A percentile compares a stretch with the other conserved stretches of the same genome.
These are phyloP conservation scores for Paramyrothecium sp. DNA, from an alignment of 2,329 filamentous ascomycete species.

Conservation along the genomic window DNA sequence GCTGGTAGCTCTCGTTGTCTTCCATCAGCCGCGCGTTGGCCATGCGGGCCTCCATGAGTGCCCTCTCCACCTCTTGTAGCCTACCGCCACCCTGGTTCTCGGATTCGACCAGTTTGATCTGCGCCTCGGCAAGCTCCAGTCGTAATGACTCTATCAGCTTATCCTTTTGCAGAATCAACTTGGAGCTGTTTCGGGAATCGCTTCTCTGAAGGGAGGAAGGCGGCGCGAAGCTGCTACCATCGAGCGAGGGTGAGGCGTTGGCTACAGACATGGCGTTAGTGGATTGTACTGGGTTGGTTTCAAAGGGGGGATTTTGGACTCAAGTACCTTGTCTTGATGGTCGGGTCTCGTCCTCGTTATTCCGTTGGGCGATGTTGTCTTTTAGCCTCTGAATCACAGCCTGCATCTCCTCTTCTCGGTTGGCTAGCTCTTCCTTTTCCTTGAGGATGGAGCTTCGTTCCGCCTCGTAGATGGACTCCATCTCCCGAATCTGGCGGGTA, in stretches of 20 bases:
- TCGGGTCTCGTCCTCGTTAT: conserved; percentile 57
- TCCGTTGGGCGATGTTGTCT: conserved; percentile 79
- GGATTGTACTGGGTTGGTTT: not conserved
- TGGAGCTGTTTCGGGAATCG: conserved; percentile 86
- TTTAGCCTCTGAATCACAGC: conserved; percentile 87
- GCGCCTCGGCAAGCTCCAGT: conserved; percentile 88
- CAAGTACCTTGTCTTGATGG: conserved; percentile 57
- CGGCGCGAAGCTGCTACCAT: conserved; percentile 80
- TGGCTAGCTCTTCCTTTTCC: conserved; percentile 85
- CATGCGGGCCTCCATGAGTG: conserved; percentile 89
- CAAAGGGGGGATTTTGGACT: not conserved
- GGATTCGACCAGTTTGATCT: conserved; percentile 92
- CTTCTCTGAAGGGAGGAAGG: conserved; percentile 81
- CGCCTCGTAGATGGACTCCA: conserved; percentile 89
- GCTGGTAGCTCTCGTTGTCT: conserved; percentile 97
- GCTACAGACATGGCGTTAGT: conserved; percentile 22
- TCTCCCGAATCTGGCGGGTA: conserved; percentile 80
- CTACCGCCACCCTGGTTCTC: conserved; percentile 90
- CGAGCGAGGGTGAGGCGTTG: conserved; percentile 66
- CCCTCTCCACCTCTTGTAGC: conserved; percentile 84
- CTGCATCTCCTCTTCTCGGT: conserved; percentile 87
- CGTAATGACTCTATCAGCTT: conserved; percentile 91
- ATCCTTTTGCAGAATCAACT: conserved; percentile 90
- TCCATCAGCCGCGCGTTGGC: conserved; percentile 95
- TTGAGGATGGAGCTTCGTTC: conserved; percentile 84